phyloP scores from a whole-genome alignment of 2,329 filamentous ascomycete species.

The Cercospora brassicicola region DNA sequence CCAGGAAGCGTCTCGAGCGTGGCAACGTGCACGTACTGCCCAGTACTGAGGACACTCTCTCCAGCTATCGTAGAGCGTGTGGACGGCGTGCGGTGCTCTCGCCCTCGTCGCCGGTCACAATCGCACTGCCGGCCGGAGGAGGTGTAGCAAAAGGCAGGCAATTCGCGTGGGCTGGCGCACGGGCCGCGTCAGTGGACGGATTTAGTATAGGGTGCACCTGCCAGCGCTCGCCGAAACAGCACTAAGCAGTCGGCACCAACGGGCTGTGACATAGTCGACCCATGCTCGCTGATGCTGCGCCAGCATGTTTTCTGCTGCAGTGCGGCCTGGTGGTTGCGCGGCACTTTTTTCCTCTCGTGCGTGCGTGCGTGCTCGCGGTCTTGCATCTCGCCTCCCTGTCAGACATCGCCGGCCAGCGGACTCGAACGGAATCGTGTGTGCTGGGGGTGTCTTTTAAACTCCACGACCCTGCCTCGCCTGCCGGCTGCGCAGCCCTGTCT shows the following conservation, averaged over 20 bases:
- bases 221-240: conserved; percentile 7
- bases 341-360: not conserved
- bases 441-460: conserved; percentile 9
- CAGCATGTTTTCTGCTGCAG: not conserved
- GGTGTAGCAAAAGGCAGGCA: not conserved
- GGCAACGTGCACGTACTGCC: not conserved
- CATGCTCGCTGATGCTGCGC: conserved; percentile 3
- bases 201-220: conserved; percentile 6
- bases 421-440: not conserved
- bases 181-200: not conserved
- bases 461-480: conserved; percentile 16
- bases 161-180: conserved; percentile 4
- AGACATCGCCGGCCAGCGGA: not conserved
- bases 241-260: conserved; percentile 2
- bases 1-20: not conserved
- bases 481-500: conserved; percentile 11
- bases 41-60: not conserved
- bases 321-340: not conserved
- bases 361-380: not conserved
- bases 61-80: not conserved
- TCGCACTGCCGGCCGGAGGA: not conserved
- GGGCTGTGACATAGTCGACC: conserved; percentile 10
- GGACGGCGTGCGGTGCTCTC: not conserved
- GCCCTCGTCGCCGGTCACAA: not conserved
- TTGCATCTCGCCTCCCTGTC: not conserved